Percentiles rank a stretch among this genome's conserved stretches.
These are phyloP conservation scores for Termitomyces titanicus DNA, from an alignment of 768 basidiomycete genomes.

Conservation along the genomic window DNA sequence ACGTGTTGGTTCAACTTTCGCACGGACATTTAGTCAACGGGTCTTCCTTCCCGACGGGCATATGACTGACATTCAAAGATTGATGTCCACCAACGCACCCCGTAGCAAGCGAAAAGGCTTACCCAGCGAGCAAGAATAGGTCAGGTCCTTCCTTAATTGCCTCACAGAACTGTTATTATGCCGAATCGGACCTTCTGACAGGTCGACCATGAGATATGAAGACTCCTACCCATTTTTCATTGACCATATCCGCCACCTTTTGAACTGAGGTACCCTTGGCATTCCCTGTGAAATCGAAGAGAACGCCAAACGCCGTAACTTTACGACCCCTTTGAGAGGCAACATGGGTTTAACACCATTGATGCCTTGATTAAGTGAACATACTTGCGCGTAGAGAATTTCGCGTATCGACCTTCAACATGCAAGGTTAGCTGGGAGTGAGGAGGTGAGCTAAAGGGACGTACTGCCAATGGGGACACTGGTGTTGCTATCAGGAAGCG, in stretches of 20 bases:
- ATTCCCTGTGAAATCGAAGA: constrained; percentile 76
- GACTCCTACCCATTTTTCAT: constrained; percentile 62
- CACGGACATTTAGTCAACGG: constrained; percentile 46
- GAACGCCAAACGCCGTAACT: constrained; percentile 77
- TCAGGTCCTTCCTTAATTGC: constrained; percentile 82
- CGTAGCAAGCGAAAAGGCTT: constrained; percentile 15
- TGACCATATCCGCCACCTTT: constrained; percentile 67
- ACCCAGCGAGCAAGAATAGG: constrained; percentile 75
- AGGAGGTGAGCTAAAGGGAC: not conserved
- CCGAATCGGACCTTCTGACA: not conserved
- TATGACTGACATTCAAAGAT: constrained; percentile 51
- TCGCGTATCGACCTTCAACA: constrained; percentile 50
- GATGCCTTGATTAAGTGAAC: constrained; percentile 11
- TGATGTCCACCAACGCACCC: not conserved
- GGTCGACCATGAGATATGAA: not conserved
- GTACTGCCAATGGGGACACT: constrained; percentile 36
- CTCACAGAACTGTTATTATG: constrained; percentile 54
- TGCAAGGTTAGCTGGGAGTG: not conserved
- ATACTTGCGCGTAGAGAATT: constrained; percentile 73
- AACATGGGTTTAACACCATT: not conserved
- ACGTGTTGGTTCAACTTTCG: not conserved
- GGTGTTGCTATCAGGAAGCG: constrained; percentile 42
- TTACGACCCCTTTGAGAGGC: constrained; percentile 45
- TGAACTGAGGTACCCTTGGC: constrained; percentile 73
- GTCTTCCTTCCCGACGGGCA: constrained; percentile 60